Conservation (phyloP, 495 filamentous ascomycete species). For the Tirmania nivea region DNA sequence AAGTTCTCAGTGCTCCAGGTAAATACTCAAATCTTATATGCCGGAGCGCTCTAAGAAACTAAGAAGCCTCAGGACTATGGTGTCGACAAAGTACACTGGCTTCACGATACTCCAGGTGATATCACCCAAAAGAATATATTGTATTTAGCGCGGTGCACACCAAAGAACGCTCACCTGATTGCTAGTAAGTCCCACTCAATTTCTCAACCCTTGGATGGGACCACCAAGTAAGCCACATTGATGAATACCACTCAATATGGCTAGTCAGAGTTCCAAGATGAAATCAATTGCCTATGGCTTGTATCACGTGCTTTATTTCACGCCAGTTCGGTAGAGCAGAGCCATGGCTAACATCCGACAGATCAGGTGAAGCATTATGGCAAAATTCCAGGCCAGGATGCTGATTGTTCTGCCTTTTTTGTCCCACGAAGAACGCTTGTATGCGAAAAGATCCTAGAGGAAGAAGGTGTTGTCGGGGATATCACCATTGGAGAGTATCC, state of each 20-base stretch:
- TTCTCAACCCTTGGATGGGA: conserved; percentile 18
- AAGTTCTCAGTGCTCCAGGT: conserved; percentile 67
- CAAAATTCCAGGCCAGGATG: conserved; percentile 66
- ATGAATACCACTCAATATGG: conserved; percentile 36
- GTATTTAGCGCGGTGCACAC: conserved; percentile 69
- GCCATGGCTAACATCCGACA: conserved; percentile 21
- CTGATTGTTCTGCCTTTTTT: conserved; percentile 61
- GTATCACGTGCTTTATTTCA: no score
- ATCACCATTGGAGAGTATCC: conserved; percentile 69
- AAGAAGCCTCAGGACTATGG: conserved; percentile 58
- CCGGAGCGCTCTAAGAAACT: neutral
- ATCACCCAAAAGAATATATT: conserved; percentile 85
- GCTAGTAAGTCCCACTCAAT: conserved; percentile 46
- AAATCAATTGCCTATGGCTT: conserved; percentile 7
- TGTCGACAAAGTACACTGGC: conserved; percentile 83
- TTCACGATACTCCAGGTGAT: conserved; percentile 75
- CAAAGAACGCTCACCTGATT: conserved; percentile 56
- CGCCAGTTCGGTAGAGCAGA: no score
- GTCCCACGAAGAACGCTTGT: conserved; percentile 77
- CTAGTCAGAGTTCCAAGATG: conserved; percentile 47
- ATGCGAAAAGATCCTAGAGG: conserved; percentile 78
- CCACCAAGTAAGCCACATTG: conserved; percentile 41
- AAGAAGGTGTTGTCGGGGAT: conserved; percentile 81
- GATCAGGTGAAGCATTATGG: conserved; percentile 76
- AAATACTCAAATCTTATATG: neutral